Base-by-base conservation (phyloP, 169 alveolate species). In the Plasmodium reichenowi region DNA sequence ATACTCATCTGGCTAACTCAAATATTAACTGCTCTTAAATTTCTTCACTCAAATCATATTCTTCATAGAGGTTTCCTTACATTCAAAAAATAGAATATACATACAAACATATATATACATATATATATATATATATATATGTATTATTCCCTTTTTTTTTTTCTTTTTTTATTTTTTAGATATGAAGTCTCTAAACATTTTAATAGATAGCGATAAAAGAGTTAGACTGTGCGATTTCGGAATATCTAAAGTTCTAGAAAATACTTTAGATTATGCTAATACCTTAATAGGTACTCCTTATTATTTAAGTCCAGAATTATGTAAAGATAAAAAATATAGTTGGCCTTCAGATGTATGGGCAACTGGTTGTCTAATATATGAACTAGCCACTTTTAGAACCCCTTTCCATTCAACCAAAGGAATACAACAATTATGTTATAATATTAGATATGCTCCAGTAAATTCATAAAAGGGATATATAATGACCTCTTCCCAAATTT, bases 321-420 rank as follows among this genome's bases (percentile, higher is more conserved):
- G 86, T 43, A 71, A 98, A 95, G 99, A 98, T 63, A 96, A 96
- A 87, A 99, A 99, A 8, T 98, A 98, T 94, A 98, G 98, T 88
- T 96, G 98, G 96, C 99, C 99, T 83, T 97, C 99, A 54, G 99
- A 99, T 95, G 97, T 99, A 5, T 99, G 99, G 99, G 99, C 99
- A 0, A 90, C 98, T 15, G 99, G 99, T 32, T 96, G 98, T 74
- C 95, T 97, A 15, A 72, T 94, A 13, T 95, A 93, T 62, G 98
- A 96, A 66, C 72, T 96, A 59, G 92, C 96, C 50, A 88, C 96
- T 3, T 93, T 96, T 63, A 63, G 85, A 29, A 95, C 97, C n/a
- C 98, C 98, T 10, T 96, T 95, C 54, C 97, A 95, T 72, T 93
- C 93, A 32, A 96, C 98, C 1, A 93, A 93, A 64, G 97, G 95